These are phyloP conservation scores for Talaromyces marneffei DNA, from an alignment of 2,329 filamentous ascomycete species.

Conservation along the genomic window DNA sequence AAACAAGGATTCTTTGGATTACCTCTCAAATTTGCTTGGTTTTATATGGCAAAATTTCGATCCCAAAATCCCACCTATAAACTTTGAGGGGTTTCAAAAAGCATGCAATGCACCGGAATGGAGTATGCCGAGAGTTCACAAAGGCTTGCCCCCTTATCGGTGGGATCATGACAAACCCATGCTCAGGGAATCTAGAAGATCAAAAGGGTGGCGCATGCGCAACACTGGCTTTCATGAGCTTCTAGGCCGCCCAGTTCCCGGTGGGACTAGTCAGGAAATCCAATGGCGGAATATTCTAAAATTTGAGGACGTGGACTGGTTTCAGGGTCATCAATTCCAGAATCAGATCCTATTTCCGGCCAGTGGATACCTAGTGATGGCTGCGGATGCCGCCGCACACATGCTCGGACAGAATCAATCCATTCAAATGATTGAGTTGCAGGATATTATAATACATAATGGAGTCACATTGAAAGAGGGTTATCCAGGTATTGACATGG, in stretches of 20 bases:
- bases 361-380: constrained; percentile 23
- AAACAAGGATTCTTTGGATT: constrained; percentile 11
- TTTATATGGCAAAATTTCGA: constrained; percentile 18
- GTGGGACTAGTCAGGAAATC: constrained; percentile 18
- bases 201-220: constrained; percentile 36
- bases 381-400: constrained; percentile 20
- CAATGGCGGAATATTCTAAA: constrained; percentile 29
- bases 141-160: constrained; percentile 37
- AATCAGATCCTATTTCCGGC: constrained; percentile 21
- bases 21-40: constrained; percentile 16
- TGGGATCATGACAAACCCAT: constrained; percentile 43
- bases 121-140: constrained; percentile 7
- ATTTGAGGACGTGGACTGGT: constrained; percentile 29
- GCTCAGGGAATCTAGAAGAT: constrained; percentile 40
- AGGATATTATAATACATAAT: constrained; percentile 16
- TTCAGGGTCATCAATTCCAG: constrained; percentile 28
- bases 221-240: constrained; percentile 23
- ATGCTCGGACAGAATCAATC: neutral
- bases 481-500: neutral
- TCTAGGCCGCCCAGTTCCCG: constrained; percentile 18
- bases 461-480: constrained; percentile 1
- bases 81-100: constrained; percentile 14
- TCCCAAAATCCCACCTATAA: constrained; percentile 12
- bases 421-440: constrained; percentile 17
- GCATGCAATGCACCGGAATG: neutral